Evolutionary conservation across 2,329 filamentous ascomycete species (phyloP).

Genomic region (Westerdykella sp.): DNA sequence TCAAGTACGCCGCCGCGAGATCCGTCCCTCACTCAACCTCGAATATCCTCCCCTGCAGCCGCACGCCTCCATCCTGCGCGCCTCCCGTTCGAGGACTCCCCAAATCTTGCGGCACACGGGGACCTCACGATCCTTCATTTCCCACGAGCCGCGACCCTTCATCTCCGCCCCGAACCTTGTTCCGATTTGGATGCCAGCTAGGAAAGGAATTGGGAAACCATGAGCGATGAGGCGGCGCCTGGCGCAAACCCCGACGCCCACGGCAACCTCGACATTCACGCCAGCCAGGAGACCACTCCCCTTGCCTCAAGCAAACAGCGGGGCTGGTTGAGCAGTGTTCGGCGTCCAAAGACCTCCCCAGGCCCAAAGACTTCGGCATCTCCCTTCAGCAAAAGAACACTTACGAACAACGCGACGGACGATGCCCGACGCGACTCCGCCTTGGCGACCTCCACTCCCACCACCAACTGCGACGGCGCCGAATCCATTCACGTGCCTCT

Average conservation of each 20-base stretch:
- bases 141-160: no score
- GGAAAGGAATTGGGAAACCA: conserved; percentile 22
- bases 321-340: conserved; percentile 33
- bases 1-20: no score
- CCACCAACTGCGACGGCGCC: conserved; percentile 16
- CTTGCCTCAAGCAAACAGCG: conserved; percentile 15
- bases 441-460: conserved; percentile 30
- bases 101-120: no score
- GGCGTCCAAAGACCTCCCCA: conserved; percentile 34
- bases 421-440: conserved; percentile 38
- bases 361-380: conserved; percentile 26
- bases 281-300: conserved; percentile 10
- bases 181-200: conserved; percentile 19
- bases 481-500: neutral
- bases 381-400: conserved; percentile 19
- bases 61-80: no score
- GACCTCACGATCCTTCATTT: no score
- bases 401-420: conserved; percentile 16
- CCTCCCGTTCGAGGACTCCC: no score
- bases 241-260: conserved; percentile 1
- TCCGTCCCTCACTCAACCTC: no score
- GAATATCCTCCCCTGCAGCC: no score
- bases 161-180: no score
- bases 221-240: conserved; percentile 27
- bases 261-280: conserved; percentile 1